Percentiles rank a stretch among this genome's conserved stretches.
phyloP scores from a whole-genome alignment of 2,329 filamentous ascomycete species.

The Scytalidium sp. region DNA sequence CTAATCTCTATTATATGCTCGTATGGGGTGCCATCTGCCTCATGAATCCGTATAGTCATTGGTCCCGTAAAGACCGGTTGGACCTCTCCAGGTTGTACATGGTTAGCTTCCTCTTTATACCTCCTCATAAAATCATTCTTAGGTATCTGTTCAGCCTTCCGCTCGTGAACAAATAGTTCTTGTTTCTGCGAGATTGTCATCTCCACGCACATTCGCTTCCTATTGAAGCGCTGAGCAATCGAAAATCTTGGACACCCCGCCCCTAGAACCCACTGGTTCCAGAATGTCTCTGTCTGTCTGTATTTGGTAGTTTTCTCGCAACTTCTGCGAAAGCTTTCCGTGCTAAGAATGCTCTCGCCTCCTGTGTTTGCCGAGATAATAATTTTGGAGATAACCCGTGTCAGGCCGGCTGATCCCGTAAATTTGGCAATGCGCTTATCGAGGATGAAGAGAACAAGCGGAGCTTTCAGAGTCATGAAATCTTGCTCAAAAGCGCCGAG shows the following conservation, averaged over 20 bases:
- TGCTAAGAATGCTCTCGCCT: conserved; percentile 67
- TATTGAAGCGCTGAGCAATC: conserved; percentile 90
- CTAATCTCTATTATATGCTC: conserved; percentile 97
- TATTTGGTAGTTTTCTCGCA: conserved; percentile 89
- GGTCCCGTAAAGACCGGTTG: conserved; percentile 88
- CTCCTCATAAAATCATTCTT: conserved; percentile 79
- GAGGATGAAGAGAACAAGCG: conserved; percentile 88
- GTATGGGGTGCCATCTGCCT: conserved; percentile 96
- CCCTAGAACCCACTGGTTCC: conserved; percentile 87
- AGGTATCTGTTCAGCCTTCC: conserved; percentile 51
- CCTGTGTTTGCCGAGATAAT: conserved; percentile 84
- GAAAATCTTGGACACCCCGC: conserved; percentile 87
- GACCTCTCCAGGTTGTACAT: conserved; percentile 65
- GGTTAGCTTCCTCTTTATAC: conserved; percentile 73
- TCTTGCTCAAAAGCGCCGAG: conserved; percentile 83
- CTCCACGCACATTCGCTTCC: conserved; percentile 93
- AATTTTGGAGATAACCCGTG: conserved; percentile 80
- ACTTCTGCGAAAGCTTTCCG: conserved; percentile 72
- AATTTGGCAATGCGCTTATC: conserved; percentile 89
- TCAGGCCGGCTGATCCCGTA: conserved; percentile 78
- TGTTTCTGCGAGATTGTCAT: conserved; percentile 79
- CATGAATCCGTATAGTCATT: conserved; percentile 97
- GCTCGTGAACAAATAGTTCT: conserved; percentile 44
- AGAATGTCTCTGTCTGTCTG: conserved; percentile 79
- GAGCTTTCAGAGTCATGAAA: conserved; percentile 87